Conservation (phyloP, 768 basidiomycete genomes). For the Dendrothele bispora region DNA sequence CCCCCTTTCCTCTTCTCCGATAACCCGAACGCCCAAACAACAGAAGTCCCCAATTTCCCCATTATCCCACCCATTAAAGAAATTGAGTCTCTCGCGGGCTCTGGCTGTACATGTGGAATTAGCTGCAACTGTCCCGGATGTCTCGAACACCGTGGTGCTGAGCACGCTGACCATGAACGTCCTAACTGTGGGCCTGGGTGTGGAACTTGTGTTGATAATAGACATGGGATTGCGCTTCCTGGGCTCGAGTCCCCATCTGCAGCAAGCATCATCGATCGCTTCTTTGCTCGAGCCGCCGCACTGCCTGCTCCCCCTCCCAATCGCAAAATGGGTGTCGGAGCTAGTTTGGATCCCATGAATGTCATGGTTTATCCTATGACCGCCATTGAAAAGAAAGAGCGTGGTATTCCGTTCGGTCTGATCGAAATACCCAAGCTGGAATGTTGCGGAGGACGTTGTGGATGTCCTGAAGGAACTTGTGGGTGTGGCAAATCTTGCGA, state of each 20-base stretch:
- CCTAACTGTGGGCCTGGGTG: conserved; percentile 55
- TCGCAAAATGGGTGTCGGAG: conserved; percentile 36
- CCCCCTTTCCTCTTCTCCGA: conserved; percentile 45
- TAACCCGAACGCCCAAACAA: conserved; percentile 20
- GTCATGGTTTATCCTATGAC: conserved; percentile 44
- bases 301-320: conserved; percentile 58
- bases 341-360: conserved; percentile 52
- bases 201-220: conserved; percentile 60
- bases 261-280: conserved; percentile 52
- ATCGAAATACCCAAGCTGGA: conserved; percentile 64
- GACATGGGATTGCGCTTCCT: conserved; percentile 44
- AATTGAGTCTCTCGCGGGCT: conserved; percentile 58
- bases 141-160: conserved; percentile 60
- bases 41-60: conserved; percentile 46
- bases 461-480: conserved; percentile 54
- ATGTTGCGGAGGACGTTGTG: conserved; percentile 64
- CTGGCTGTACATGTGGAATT: conserved; percentile 73
- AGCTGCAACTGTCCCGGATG: conserved; percentile 75
- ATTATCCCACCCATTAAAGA: conserved; percentile 61
- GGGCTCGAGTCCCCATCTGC: conserved; percentile 6
- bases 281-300: conserved; percentile 67
- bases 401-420: conserved; percentile 43
- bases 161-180: conserved; percentile 45
- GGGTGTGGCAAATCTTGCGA: conserved; percentile 57
- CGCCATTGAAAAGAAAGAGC: conserved; percentile 34